Conservation (phyloP, 1,139 yeast genomes). For the Protomyces lactucae-debilis region DNA sequence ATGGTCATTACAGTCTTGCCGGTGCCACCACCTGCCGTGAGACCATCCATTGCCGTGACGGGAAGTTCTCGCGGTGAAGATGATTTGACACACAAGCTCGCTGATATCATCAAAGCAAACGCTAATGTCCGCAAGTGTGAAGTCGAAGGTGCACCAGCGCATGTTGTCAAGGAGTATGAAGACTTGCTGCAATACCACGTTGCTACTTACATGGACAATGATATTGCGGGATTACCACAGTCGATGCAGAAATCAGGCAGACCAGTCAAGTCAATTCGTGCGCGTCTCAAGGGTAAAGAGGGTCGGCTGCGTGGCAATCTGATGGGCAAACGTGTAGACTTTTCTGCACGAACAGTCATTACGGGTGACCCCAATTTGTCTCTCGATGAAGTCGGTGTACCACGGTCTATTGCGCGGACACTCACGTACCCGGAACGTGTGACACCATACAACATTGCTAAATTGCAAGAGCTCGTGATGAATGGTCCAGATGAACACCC, state of each 20-base stretch:
- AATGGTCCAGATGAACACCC: conserved; percentile 99
- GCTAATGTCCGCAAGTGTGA: conserved; percentile 93
- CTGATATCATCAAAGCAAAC: conserved; percentile 94
- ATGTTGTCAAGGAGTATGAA: conserved; percentile 94
- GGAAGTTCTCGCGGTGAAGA: conserved; percentile 99
- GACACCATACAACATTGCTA: conserved; percentile 93
- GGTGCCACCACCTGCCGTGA: conserved; percentile 99
- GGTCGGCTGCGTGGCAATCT: conserved; percentile 97
- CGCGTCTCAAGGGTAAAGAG: conserved; percentile 98
- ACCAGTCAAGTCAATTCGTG: conserved; percentile 96
- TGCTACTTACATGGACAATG: conserved; percentile 99
- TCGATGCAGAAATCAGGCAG: conserved; percentile 98
- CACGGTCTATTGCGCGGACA: conserved; percentile 91
- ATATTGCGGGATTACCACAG: conserved; percentile 99
- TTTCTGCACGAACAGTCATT: conserved; percentile 97
- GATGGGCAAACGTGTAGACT: conserved; percentile 99
- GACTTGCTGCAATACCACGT: conserved; percentile 93
- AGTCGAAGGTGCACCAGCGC: conserved; percentile 98
- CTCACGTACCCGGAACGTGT: conserved; percentile 95
- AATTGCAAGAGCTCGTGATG: conserved; percentile 84
- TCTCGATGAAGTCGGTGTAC: conserved; percentile 97
- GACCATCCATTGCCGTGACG: conserved; percentile 96
- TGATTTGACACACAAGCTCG: conserved; percentile 95
- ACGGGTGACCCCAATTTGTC: conserved; percentile 98
- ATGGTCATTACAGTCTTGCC: conserved; percentile 93